phyloP scores from a whole-genome alignment of 352 stramenopile genomes.

The Globisporangium ultimum region DNA sequence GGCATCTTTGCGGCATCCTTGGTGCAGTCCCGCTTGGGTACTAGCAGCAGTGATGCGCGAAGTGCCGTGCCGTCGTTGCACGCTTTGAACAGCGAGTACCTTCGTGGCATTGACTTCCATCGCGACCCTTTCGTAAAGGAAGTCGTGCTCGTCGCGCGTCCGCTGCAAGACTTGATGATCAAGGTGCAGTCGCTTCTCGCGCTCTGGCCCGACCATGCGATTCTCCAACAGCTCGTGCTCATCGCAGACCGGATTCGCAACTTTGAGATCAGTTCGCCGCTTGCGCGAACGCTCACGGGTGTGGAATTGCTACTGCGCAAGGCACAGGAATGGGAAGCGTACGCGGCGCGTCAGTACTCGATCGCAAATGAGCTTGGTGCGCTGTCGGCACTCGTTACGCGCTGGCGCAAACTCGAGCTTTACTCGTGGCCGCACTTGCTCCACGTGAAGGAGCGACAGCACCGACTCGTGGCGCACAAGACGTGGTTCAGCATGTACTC shows the following conservation, averaged over 20 bases:
- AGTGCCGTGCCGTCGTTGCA: conserved; percentile 47
- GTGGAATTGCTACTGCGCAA: conserved; percentile 96
- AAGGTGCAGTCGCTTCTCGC: conserved; percentile 89
- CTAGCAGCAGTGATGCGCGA: conserved; percentile 31
- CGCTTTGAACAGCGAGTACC: conserved; percentile 69
- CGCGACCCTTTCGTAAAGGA: conserved; percentile 92
- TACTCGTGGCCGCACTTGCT: conserved; percentile 97
- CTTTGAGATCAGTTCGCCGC: conserved; percentile 81
- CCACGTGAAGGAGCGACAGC: conserved; percentile 81
- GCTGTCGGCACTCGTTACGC: conserved; percentile 93
- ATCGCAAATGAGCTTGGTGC: conserved; percentile 89
- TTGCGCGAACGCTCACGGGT: conserved; percentile 91
- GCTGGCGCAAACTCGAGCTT: conserved; percentile 98
- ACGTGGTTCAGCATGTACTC: conserved; percentile 89
- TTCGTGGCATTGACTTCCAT: conserved; percentile 91
- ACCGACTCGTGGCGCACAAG: conserved; percentile 71
- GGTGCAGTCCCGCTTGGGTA: conserved; percentile 53
- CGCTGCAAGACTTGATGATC: conserved; percentile 87
- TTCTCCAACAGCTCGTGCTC: conserved; percentile 94
- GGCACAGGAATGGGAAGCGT: conserved; percentile 98
- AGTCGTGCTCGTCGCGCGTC: conserved; percentile 84
- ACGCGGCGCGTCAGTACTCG: conserved; percentile 90
- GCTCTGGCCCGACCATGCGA: conserved; percentile 96
- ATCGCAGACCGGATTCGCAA: conserved; percentile 88
- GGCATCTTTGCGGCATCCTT: conserved; percentile 63